These are phyloP conservation scores for Pyracantha coccinea DNA, from an alignment of 331 rosid species.

Conservation along the genomic window DNA sequence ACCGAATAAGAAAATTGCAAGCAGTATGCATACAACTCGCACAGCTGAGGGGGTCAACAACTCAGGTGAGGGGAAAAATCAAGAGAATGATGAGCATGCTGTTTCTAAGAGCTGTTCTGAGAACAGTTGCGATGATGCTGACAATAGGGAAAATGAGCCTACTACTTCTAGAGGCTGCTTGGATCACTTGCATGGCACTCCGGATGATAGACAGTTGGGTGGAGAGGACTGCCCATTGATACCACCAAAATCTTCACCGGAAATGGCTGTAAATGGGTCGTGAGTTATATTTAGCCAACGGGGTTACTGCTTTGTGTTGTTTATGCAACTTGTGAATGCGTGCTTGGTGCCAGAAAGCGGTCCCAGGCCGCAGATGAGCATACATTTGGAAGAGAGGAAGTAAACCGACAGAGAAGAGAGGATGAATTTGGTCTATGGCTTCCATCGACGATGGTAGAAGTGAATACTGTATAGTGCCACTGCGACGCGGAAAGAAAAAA, in stretches of 20 bases:
- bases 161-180: slow-evolving; percentile 49
- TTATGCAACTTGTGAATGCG: slow-evolving; percentile 23
- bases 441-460: slow-evolving; percentile 24
- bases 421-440: slow-evolving; percentile 28
- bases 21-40: slow-evolving; percentile 15
- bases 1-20: slow-evolving; percentile 51
- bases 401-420: slow-evolving; percentile 17
- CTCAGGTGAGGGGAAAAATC: slow-evolving; percentile 32
- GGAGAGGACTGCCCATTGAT: slow-evolving; percentile 70
- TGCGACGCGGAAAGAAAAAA: slow-evolving; percentile 23
- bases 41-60: slow-evolving; percentile 37
- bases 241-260: slow-evolving; percentile 75
- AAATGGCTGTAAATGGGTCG: slow-evolving; percentile 91
- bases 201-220: slow-evolving; percentile 56
- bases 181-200: slow-evolving; percentile 41
- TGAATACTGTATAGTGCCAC: slow-evolving; percentile 53
- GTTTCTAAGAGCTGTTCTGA: slow-evolving; percentile 29
- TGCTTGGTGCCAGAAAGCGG: slow-evolving; percentile 30
- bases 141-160: slow-evolving; percentile 45
- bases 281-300: slow-evolving; percentile 14
- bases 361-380: slow-evolving; percentile 22
- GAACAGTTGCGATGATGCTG: slow-evolving; percentile 36
- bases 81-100: slow-evolving; percentile 31
- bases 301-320: slow-evolving; percentile 14
- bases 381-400: slow-evolving; percentile 14